Base-by-base conservation (phyloP, 441 rosid genomes). In the Dalechampia spathulata region DNA sequence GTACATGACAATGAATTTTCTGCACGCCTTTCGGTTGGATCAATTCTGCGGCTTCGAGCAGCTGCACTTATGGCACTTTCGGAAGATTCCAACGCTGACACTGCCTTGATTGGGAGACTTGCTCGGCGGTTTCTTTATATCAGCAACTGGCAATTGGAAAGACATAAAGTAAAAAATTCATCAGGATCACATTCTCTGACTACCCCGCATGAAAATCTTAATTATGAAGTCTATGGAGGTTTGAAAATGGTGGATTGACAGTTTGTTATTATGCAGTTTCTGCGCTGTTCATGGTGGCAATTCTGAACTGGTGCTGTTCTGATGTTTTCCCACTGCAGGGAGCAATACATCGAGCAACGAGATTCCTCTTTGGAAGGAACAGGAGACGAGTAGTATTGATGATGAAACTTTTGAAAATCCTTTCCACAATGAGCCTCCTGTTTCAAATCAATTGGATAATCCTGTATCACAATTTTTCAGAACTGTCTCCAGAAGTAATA, bases 1-100 rank as follows among this genome's bases (percentile, higher is more conserved):
- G 71, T 87, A 62, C 83, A 82, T 52, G 75, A 80, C 82, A 79
- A 84, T 59, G 98, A 91, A 69, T 91, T 91, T 79, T 91, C 96
- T 54, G 67, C 98, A 40, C 79, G 96, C 56, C 96, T 91, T 70
- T 91, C 98, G 5, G 83, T 85, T 71, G 86, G 95, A 75, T 87
- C 98, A 1, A 64, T 91, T 59, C 72, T 86, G 36, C 85, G 93
- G 62, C 96, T 91, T 53, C 92, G 88, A 56, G 96, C 82, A 41
- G 83, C 92, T 56, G 85, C 95, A 42, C 63, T 91, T 43, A 84
- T 60, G 63, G 83, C 95, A 43, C 70, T 91, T 45, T 69, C 93
- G 26, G 80, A 91, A 60, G 85, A 87, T 55, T 60, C 81, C 12
- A 71, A 72, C 67, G 66, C 91, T 19, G 89, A 91, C 49, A 64